Evolutionary conservation across 202 grass and related monocot species (phyloP).

Genomic region (Schoenoplectus tabernaemontani): DNA sequence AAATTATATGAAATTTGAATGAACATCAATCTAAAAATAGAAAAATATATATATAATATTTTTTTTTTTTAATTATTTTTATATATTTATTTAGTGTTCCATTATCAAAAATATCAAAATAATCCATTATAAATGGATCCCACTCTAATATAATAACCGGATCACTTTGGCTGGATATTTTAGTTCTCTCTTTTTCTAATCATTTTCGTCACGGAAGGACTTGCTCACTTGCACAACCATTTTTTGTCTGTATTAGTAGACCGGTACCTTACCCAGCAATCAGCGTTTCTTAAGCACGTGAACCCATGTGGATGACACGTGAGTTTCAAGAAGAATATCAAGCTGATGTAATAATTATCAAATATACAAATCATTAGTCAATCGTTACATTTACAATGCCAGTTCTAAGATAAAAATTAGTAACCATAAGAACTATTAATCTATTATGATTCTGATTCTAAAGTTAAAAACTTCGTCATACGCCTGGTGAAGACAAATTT

Average conservation of each 20-base stretch:
- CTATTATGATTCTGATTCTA: no score
- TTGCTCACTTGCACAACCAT: neutral
- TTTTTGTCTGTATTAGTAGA: slow-evolving; percentile 22
- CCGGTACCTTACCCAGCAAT: neutral
- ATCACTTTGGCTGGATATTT: neutral
- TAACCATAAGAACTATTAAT: no score
- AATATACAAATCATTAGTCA: neutral
- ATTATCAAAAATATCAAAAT: no score
- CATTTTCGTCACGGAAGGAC: neutral
- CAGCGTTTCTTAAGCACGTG: slow-evolving; percentile 5
- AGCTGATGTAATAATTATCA: neutral
- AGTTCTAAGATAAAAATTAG: no score
- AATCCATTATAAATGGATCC: no score
- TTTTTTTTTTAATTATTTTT: no score
- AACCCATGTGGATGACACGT: slow-evolving; percentile 14
- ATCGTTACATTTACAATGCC: neutral
- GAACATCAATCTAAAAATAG: no score
- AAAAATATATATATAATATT: no score
- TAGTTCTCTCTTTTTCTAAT: neutral
- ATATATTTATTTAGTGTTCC: no score
- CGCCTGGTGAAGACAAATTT: no score
- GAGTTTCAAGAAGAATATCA: neutral
- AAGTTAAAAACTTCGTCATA: no score
- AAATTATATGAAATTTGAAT: no score
- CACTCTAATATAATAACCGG: neutral